These are phyloP conservation scores for Mucuna pruriens DNA, from an alignment of 306 rosid species.

Conservation along the genomic window DNA sequence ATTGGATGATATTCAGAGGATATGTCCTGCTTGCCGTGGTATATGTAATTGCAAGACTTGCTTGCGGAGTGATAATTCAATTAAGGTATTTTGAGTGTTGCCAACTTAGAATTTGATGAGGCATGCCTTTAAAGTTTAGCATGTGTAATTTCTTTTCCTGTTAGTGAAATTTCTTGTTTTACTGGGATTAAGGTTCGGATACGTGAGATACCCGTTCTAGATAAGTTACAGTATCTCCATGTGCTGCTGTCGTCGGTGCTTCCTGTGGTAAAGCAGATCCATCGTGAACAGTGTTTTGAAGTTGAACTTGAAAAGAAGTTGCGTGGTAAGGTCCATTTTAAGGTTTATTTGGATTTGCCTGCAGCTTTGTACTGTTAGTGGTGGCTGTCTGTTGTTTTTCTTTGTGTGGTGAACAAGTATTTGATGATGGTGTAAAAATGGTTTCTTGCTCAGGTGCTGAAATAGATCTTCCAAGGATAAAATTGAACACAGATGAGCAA, in stretches of 20 bases:
- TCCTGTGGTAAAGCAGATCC: constrained; percentile 89
- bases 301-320: constrained; percentile 87
- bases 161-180: constrained; percentile 35
- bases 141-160: constrained; percentile 10
- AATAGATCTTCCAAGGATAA: constrained; percentile 79
- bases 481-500: constrained; percentile 95
- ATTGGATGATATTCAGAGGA: constrained; percentile 74
- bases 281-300: constrained; percentile 80
- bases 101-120: constrained; percentile 6
- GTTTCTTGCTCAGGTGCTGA: constrained; percentile 66
- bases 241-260: constrained; percentile 82
- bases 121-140: constrained; percentile 30
- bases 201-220: constrained; percentile 79
- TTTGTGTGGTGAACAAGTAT: constrained; percentile 10
- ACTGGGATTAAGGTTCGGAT: constrained; percentile 74
- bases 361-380: constrained; percentile 8
- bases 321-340: constrained; percentile 63
- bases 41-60: constrained; percentile 87
- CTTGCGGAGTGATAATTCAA: constrained; percentile 79
- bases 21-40: constrained; percentile 94
- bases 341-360: constrained; percentile 30
- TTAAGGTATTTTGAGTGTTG: constrained; percentile 65
- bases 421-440: constrained; percentile 40
- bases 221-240: constrained; percentile 83
- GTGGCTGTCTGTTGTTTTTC: constrained; percentile 33